Evolutionary conservation across 2,329 filamentous ascomycete species (phyloP), one percentile per base, ranked within the genome.

Genomic region (Lachnellula subtilissima): DNA sequence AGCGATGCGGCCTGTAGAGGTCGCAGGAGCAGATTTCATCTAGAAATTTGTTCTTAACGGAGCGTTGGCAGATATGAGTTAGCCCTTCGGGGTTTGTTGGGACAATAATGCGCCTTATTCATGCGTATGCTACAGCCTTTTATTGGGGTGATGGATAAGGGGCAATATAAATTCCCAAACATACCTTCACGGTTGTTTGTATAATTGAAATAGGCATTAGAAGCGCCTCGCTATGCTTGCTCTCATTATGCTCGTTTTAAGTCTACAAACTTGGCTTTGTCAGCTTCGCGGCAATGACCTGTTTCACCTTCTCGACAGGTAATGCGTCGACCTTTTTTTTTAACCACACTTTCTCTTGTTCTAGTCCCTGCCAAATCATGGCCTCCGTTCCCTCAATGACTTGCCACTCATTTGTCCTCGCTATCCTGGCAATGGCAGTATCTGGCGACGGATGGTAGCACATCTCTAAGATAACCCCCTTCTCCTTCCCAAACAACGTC

Each of bases 11-110:
- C 83, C 84, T 78, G 75, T 80, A 81, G 78, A 82, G 86, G 80
- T 79, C 81, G 86, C 87, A 86, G 81, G 87, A 80, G 77, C 84
- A 81, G 75, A 75, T 78, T 82, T 84, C 80, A 70, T 80, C 76
- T 78, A 87, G 82, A 81, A 83, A 79, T 75, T 78, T 81, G 79
- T 76, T 78, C 85, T 86, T 87, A 89, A 90, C 87, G 87, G 87
- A 90, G 84, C 87, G 85, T 87, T 89, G 87, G 87, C 71, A 91
- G 65, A 70, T 67, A 32, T 65, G 51, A 68, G 50, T 60, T 52
- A 48, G 55, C 63, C 57, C 59, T 64, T 58, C 51, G 37, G 60
- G 55, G 52, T 55, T 62, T 59, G 42, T 65, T 65, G 69, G 64
- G 64, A 69, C 52, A 63, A 65, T 64, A 70, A 69, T 63, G 69